These are phyloP conservation scores for Hippophae gyantsensis DNA, from an alignment of 306 rosid genomes.

Conservation along the genomic window DNA sequence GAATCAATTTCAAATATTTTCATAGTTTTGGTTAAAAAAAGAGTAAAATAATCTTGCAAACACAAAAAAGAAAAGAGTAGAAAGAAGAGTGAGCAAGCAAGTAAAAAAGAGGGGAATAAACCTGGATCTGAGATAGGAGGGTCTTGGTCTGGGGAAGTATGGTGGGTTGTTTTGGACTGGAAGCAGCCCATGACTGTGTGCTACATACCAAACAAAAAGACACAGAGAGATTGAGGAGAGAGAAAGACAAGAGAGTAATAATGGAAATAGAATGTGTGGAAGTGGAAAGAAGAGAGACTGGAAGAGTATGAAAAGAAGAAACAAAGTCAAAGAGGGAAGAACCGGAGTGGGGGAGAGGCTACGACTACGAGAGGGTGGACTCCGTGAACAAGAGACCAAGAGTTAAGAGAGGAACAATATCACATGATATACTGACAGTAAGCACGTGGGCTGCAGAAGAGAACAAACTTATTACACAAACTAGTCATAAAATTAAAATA, in stretches of 20 bases:
- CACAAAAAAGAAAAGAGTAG: neutral
- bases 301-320: neutral
- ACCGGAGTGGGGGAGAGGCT: neutral
- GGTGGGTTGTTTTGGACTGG: constrained; percentile 36
- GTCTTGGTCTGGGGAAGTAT: constrained; percentile 24
- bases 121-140: constrained; percentile 37
- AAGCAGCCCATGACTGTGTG: constrained; percentile 35
- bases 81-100: too few relatives aligned
- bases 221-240: constrained; percentile 3
- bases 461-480: too few relatives aligned
- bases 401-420: neutral
- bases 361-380: neutral
- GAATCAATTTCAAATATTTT: too few relatives aligned
- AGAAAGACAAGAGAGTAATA: neutral
- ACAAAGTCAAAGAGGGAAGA: neutral
- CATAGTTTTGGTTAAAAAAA: neutral
- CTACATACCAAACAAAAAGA: constrained; percentile 10
- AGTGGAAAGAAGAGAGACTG: neutral
- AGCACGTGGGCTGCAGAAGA: constrained; percentile 8
- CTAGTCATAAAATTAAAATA: too few relatives aligned
- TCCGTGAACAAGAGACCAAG: neutral
- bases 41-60: neutral
- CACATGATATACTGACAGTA: constrained; percentile 15
- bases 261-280: constrained; percentile 1
- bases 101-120: constrained; percentile 4